These are phyloP conservation scores for Strigomonas galati DNA, from an alignment of 208 protist genomes.

Conservation along the genomic window DNA sequence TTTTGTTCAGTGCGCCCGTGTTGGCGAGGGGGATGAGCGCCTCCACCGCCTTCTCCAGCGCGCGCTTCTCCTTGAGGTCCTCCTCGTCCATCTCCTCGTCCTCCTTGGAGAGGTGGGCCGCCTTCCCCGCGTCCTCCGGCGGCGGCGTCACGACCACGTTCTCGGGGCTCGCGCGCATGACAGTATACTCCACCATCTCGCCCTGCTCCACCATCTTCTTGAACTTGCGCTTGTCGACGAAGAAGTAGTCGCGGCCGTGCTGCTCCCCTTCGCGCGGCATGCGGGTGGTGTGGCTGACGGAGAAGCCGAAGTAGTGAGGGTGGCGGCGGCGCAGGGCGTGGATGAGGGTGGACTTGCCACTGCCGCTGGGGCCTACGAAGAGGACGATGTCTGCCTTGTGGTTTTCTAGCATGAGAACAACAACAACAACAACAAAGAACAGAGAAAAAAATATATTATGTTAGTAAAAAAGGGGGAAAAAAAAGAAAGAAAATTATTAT, in stretches of 20 bases:
- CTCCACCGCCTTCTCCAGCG: not conserved
- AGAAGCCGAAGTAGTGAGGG: constrained; percentile 75
- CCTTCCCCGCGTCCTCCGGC: not conserved
- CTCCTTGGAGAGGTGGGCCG: not conserved
- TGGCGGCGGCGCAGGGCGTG: constrained; percentile 41
- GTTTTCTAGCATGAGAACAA: not conserved
- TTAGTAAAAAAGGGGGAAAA: constrained; percentile 8
- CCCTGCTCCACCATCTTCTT: constrained; percentile 39
- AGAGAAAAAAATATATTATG: not conserved
- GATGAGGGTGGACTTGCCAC: constrained; percentile 89
- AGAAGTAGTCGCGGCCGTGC: constrained; percentile 87
- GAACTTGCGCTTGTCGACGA: constrained; percentile 51
- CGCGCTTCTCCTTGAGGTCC: not conserved
- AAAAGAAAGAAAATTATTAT: constrained; percentile 10
- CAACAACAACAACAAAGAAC: constrained; percentile 8
- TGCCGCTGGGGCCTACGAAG: constrained; percentile 81
- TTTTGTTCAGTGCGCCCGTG: constrained; percentile 3
- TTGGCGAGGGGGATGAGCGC: not conserved
- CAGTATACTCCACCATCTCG: constrained; percentile 51
- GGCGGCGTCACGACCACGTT: not conserved
- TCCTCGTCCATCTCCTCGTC: not conserved
- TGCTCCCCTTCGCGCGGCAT: constrained; percentile 65
- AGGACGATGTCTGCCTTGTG: constrained; percentile 55
- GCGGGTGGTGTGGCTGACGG: constrained; percentile 89
- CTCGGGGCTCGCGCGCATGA: constrained; percentile 22